These are phyloP conservation scores for Komagataella kurtzmanii DNA, from an alignment of 805 yeast genomes.

Conservation along the genomic window DNA sequence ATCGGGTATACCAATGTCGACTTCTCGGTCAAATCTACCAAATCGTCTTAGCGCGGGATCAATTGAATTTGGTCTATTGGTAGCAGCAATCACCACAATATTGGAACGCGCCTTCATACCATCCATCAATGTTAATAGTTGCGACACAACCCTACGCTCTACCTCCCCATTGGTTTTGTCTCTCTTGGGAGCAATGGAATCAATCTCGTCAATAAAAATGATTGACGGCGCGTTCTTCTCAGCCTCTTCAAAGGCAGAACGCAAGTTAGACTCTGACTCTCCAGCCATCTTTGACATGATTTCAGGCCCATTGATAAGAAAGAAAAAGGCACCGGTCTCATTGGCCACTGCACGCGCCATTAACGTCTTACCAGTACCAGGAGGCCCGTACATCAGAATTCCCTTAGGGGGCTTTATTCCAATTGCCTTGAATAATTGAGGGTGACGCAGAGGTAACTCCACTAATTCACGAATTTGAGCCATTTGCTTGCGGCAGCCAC, in stretches of 20 bases:
- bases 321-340: conserved; percentile 98
- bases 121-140: conserved; percentile 94
- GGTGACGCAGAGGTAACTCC: conserved; percentile 95
- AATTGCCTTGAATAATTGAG: conserved; percentile 92
- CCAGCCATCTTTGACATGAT: conserved; percentile 99
- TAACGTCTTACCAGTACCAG: conserved; percentile 97
- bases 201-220: conserved; percentile 96
- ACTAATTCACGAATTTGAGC: conserved; percentile 98
- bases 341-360: conserved; percentile 99
- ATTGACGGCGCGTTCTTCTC: conserved; percentile 94
- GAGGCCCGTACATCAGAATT: conserved; percentile 97
- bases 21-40: conserved; percentile 80
- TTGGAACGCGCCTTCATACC: conserved; percentile 99
- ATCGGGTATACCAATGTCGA: conserved; percentile 88
- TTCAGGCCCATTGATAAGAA: conserved; percentile 96
- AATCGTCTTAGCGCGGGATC: conserved; percentile 80
- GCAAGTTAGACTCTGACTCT: conserved; percentile 91
- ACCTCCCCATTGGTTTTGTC: conserved; percentile 99
- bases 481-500: conserved; percentile 98
- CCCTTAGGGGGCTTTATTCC: conserved; percentile 98
- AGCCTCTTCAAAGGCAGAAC: conserved; percentile 98
- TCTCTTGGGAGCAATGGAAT: conserved; percentile 98
- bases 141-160: conserved; percentile 98
- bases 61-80: conserved; percentile 76
- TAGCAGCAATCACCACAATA: conserved; percentile 97